Base-by-base conservation (phyloP, 164 flowering plant species). In the Nelumbo lutea region DNA sequence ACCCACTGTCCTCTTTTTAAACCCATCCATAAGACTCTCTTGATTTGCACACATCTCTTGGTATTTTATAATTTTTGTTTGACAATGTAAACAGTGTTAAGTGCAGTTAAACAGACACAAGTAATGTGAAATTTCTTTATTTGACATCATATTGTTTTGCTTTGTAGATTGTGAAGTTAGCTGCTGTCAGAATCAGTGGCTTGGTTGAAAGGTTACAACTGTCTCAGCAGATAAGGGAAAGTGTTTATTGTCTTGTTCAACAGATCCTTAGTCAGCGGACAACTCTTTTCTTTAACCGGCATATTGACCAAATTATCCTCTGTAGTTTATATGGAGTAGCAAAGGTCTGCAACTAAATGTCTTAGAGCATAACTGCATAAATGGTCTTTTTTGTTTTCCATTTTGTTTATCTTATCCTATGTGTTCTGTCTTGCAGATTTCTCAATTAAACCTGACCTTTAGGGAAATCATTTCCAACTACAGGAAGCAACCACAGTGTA, bases 221-320 rank as follows among this genome's bases (percentile, higher is more conserved):
- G 59, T 81, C 97, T 65, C 93, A 86, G 69, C 88, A 86, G 70
- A 79, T 86, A 42, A 81, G 89, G 71, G 99, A 96, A 84, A 84
- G 74, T 68, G 91, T 93, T 2, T 96, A 88, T 79, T 76, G 85
- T 73, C 91, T 96, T 65, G 82, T 93, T 62, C 96, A 93, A 73
- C 88, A 84, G 78, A 86, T 90, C 48, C 91, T 96, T 57, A 77
- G 73, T 77, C 93, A 84, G 73, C 79, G 77, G 72, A 93, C 95
- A 9, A 66, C 87, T 42, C 83, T 96, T 47, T 88, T 91, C 73
- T 93, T 96, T 77, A 90, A 84, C 70, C 87, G 96, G 45, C 97
- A 96, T 69, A 91, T 96, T 64, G 99, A 96, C 76, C 98, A 93
- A 82, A 89, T 96, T 59, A 91, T 96, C 64, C 90, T 96, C 9